Evolutionary conservation across 345 rosid species (phyloP).

Genomic region (Raphanus raphanistrum): DNA sequence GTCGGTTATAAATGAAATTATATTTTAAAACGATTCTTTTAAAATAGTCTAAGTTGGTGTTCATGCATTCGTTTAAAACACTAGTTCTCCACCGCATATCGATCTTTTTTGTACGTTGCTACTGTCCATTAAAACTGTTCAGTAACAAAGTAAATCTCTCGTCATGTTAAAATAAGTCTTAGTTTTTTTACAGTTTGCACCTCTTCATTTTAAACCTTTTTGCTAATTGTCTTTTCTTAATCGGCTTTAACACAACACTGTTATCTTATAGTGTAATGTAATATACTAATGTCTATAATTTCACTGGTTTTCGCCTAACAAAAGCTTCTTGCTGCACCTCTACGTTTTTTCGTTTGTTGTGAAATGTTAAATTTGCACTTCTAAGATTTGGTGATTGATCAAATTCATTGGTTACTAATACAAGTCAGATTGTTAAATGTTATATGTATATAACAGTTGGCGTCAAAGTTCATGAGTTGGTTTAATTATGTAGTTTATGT

Average conservation of each 20-base stretch:
- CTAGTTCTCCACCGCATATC: too few relatives aligned
- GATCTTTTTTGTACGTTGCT: too few relatives aligned
- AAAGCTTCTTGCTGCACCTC: background rate
- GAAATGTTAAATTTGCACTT: background rate
- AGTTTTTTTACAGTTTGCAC: background rate
- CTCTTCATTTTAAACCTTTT: background rate
- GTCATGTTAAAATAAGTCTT: background rate
- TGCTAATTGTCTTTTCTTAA: background rate
- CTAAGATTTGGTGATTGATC: background rate
- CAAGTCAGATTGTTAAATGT: too few relatives aligned
- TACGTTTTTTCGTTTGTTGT: background rate
- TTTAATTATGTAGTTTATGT: too few relatives aligned
- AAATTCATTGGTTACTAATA: background rate
- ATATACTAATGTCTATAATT: background rate
- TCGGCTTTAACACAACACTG: background rate
- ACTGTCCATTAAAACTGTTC: background rate
- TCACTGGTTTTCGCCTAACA: background rate
- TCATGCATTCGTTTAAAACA: background rate
- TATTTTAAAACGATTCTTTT: too few relatives aligned
- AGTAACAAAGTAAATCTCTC: background rate
- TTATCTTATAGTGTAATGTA: background rate
- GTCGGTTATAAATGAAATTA: background rate
- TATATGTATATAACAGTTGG: too few relatives aligned
- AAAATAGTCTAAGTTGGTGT: background rate
- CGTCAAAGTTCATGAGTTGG: too few relatives aligned